A percentile compares a stretch with the other conserved stretches of the same genome.
Evolutionary conservation across 2,329 filamentous ascomycete genomes (phyloP).

Genomic region (Aspergillus quadricinctus): DNA sequence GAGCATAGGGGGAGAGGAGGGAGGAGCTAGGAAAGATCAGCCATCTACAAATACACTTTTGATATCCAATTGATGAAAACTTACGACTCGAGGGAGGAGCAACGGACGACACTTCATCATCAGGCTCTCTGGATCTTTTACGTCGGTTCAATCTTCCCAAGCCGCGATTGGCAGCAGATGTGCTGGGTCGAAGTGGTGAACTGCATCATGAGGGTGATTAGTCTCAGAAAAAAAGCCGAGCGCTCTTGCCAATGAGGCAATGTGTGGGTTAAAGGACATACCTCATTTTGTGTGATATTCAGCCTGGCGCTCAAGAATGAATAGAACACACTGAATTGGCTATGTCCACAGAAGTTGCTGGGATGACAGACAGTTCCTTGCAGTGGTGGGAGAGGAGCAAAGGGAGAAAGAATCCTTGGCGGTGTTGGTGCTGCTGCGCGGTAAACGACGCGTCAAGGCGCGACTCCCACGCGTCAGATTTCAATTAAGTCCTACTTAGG

Average conservation of each 20-base stretch:
- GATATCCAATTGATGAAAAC: conserved; percentile 26
- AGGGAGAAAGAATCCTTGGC: conserved; percentile 19
- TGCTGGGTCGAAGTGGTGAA: conserved; percentile 76
- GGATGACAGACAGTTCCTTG: not conserved
- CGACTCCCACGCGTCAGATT: conserved; percentile 16
- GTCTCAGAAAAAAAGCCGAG: conserved; percentile 1
- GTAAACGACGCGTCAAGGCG: conserved; percentile 13
- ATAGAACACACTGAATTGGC: conserved; percentile 5
- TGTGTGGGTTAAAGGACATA: conserved; percentile 14
- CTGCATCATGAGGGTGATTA: conserved; percentile 41
- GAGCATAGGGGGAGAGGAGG: conserved; percentile 58
- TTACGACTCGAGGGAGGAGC: conserved; percentile 61
- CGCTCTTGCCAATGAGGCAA: conserved; percentile 5
- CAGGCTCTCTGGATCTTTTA: conserved; percentile 63
- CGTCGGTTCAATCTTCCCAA: conserved; percentile 49
- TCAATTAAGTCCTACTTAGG: conserved; percentile 34
- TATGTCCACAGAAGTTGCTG: conserved; percentile 7
- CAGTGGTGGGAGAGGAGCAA: conserved; percentile 12
- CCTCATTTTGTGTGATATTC: conserved; percentile 26
- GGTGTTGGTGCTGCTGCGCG: conserved; percentile 8
- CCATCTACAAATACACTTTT: not conserved
- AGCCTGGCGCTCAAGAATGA: conserved; percentile 4
- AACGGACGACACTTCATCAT: conserved; percentile 58
- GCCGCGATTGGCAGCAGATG: conserved; percentile 79
- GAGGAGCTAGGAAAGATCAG: conserved; percentile 37